Conservation (phyloP, 2,329 filamentous ascomycete genomes). For the Colletotrichum paranaense region DNA sequence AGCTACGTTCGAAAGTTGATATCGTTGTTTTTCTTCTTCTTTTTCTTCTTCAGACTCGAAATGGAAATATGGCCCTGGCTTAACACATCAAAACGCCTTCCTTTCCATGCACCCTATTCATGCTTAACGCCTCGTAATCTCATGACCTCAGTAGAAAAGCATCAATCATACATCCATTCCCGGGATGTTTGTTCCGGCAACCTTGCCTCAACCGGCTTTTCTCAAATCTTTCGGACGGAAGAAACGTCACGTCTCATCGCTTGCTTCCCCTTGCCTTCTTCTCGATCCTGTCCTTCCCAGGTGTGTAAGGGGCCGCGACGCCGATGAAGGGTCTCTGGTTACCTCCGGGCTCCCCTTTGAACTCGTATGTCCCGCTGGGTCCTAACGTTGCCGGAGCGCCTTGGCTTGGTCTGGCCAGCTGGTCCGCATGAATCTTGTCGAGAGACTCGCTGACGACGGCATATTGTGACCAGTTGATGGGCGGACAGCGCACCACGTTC, state of each 20-base stretch:
- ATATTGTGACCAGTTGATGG: slow-evolving; percentile 96
- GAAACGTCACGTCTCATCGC: slow-evolving; percentile 37
- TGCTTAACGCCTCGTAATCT: slow-evolving; percentile 22
- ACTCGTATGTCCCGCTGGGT: slow-evolving; percentile 61
- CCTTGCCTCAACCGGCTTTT: background rate
- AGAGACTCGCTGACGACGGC: slow-evolving; percentile 87
- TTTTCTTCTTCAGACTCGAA: background rate
- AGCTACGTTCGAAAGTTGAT: background rate
- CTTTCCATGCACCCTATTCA: background rate
- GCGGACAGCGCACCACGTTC: slow-evolving; percentile 85
- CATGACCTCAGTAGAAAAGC: slow-evolving; percentile 12
- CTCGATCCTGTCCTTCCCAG: slow-evolving; percentile 61
- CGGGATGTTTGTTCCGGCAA: background rate
- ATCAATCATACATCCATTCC: slow-evolving; percentile 4
- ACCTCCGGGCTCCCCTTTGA: slow-evolving; percentile 53
- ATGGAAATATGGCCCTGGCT: background rate
- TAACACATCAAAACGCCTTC: slow-evolving; percentile 9
- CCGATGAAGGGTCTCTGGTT: slow-evolving; percentile 60
- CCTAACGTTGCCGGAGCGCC: slow-evolving; percentile 61
- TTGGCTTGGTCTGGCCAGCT: slow-evolving; percentile 72
- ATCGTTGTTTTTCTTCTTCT: background rate
- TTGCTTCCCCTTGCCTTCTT: slow-evolving; percentile 48
- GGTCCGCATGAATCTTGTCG: slow-evolving; percentile 86
- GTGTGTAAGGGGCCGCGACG: slow-evolving; percentile 68
- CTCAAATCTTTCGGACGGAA: background rate